Conservation (phyloP, 192 early-diverging fungal species). For the Coemansia sp. region DNA sequence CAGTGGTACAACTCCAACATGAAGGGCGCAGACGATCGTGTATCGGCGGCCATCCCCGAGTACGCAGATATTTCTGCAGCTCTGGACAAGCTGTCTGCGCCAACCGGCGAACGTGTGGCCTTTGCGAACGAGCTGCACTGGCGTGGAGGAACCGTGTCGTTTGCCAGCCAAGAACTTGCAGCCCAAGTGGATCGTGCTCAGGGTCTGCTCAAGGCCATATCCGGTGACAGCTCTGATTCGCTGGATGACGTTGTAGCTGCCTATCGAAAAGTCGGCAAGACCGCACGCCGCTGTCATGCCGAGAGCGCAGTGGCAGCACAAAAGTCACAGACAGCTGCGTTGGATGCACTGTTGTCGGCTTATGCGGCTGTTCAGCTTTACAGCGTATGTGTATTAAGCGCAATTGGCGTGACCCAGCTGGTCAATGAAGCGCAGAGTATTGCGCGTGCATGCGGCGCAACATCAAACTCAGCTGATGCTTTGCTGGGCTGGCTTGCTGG, state of each 20-base stretch:
- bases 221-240: neutral
- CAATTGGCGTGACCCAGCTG: constrained; percentile 13
- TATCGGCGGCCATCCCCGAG: constrained; percentile 8
- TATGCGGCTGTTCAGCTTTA: constrained; percentile 34
- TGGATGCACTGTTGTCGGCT: constrained; percentile 26
- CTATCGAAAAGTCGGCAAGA: constrained; percentile 16
- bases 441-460: neutral
- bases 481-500: neutral
- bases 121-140: constrained; percentile 25
- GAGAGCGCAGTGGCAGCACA: constrained; percentile 24
- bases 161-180: constrained; percentile 23
- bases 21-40: constrained; percentile 9
- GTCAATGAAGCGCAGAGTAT: constrained; percentile 17
- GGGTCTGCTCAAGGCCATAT: neutral
- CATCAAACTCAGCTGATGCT: neutral
- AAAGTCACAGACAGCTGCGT: constrained; percentile 27
- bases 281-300: constrained; percentile 18
- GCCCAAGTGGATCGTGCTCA: constrained; percentile 12
- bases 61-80: constrained; percentile 9
- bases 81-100: constrained; percentile 10
- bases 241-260: constrained; percentile 3
- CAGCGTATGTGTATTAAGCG: constrained; percentile 17
- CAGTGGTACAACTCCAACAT: neutral
- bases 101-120: constrained; percentile 2
- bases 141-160: constrained; percentile 30